Evolutionary conservation across 495 filamentous ascomycete genomes (phyloP), one percentile per base, ranked within the genome.

Genomic region (Neurospora sp.): DNA sequence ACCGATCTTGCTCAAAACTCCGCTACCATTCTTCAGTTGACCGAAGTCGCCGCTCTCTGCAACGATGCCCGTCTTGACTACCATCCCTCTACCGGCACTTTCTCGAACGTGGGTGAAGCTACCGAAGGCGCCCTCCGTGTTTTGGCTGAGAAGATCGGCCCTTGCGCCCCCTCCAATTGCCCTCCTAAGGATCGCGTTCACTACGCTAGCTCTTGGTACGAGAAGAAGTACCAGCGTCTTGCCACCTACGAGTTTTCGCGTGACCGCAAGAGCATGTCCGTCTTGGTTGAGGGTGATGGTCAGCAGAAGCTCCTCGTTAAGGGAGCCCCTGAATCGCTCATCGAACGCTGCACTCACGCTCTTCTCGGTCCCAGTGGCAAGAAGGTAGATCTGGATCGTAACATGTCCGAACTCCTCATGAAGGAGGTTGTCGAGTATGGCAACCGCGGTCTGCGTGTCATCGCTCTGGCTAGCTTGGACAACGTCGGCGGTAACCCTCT

Each of bases 201-300:
- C 80, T 86, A 89, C 76, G 89, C 92, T 66, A 98, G 93, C 85
- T 87, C 89, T 46, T 92, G 91, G 85, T 98, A 96, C 79, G 95
- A 97, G 83, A 84, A 89, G 71, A 86, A 87, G 76, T 87, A 88
- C 69, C 89, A 89, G 40, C 88, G 90, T 71, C 87, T 97, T 72
- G 90, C 94, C 1, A 97, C 93, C 16, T 99, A 94, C 74, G 96
- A 99, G 80, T 99, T 99, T 82, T 98, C 96, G 6, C 90, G 96
- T 78, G 96, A 98, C 81, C 88, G 96, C 27, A 99, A 99, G 87
- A 98, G 96, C 79, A 99, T 99, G 96, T 99, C 96, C 37, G 96
- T 98, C 39, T 88, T 98, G 20, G 91, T 96, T 68, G 89, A 91
- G 70, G 83, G 87, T 61, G 88, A 85, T 68, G 85, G 85, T 53